Evolutionary conservation across 2,329 filamentous ascomycete species (phyloP), one percentile per base, ranked within the genome.

Genomic region (Pseudogymnoascus sp.): DNA sequence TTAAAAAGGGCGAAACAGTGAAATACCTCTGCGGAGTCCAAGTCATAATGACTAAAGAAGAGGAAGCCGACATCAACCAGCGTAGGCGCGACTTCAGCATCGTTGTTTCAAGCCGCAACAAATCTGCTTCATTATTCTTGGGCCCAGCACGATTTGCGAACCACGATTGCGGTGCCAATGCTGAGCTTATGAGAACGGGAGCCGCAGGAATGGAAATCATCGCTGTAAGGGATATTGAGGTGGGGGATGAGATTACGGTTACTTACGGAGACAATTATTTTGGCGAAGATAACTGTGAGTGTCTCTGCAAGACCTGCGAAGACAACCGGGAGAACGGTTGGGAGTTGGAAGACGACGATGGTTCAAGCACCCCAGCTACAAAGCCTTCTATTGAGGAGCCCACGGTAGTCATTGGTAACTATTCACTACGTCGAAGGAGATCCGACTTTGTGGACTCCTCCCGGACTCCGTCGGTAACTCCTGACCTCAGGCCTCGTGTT

Each of bases 201-300:
- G 85, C 88, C 63, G 87, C 93, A 63, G 91, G 91, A 37, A 97
- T 99, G 78, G 90, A 96, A 71, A 93, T 99, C 63, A 85, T 96
- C 59, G 91, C 95, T 2, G 85, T 87, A 35, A 86, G 87, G 67
- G 83, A 93, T 63, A 97, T 99, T 65, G 84, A 88, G 9, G 80
- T 89, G 0, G 95, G 93, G 3, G 93, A 99, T 65, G 95, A 99
- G 74, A 96, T 99, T 64, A 99, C 95, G 0, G 95, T 99, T 0
- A 93, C 89, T 0, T 99, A 99, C 71, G 92, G 93, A 23, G 92
- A 96, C 16, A 92, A 91, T 72, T 99, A 99, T 74, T 99, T 99
- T 77, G 95, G 95, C 2, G 88, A 91, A 49, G 86, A 93, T 73
- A 99, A 99, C 69, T 93, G 92, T 74, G 95, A 99, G 72, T 99